These are phyloP conservation scores for Tausonia pullulans DNA, from an alignment of 1,284 basidiomycete genomes.

Conservation along the genomic window DNA sequence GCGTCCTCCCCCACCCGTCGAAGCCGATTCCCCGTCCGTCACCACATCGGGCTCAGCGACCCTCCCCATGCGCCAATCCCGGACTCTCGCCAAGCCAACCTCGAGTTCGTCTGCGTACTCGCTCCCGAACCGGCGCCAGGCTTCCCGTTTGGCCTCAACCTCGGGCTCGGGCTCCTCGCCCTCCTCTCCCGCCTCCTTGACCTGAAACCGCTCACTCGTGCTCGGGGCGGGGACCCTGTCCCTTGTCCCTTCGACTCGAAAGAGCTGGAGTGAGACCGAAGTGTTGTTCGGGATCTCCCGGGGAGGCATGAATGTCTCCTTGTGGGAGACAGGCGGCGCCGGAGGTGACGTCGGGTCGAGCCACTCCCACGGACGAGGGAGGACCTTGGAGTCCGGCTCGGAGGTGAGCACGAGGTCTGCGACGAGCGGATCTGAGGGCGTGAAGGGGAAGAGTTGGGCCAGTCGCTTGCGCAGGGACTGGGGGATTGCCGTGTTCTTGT, in stretches of 20 bases:
- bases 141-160: background rate
- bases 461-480: constrained; percentile 2
- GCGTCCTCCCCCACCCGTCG: background rate
- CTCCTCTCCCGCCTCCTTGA: too few species aligned
- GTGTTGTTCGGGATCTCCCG: constrained; percentile 4
- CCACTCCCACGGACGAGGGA: constrained; percentile 12
- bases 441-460: background rate
- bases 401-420: constrained; percentile 1
- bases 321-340: background rate
- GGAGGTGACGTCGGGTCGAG: constrained; percentile 7
- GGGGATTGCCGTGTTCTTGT: background rate
- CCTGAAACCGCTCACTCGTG: background rate
- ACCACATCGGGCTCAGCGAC: background rate
- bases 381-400: background rate
- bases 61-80: background rate
- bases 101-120: constrained; percentile 15
- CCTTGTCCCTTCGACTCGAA: constrained; percentile 9
- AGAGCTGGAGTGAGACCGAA: constrained; percentile 1
- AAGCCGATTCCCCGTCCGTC: background rate
- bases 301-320: background rate
- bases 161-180: too few species aligned
- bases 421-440: background rate
- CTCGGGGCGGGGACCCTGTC: background rate
- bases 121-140: constrained; percentile 1
- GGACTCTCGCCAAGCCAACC: background rate